Base-by-base conservation (phyloP, 805 yeast genomes). In the Kazachstania martiniae region DNA sequence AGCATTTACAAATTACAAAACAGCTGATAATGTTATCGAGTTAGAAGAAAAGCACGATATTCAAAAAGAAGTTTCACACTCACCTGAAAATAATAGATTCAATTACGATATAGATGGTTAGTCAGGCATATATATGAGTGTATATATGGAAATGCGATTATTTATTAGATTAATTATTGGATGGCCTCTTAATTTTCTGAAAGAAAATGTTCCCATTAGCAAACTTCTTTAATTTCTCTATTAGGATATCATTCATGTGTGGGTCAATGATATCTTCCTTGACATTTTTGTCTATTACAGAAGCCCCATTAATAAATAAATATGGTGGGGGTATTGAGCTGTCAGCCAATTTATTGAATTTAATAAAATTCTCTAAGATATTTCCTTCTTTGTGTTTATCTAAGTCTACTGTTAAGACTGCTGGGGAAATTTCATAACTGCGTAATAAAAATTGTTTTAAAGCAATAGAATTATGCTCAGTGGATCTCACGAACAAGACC, bases 311-410 rank as follows among this genome's bases (percentile, higher is more conserved):
- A 18, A 50, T 35, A 19, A 48, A 47, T 18, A 50, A 30, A 25
- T 41, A 47, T 4, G 56, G 53, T 3, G 40, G 34, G 10, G 6
- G 15, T 26, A 4, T 12, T 9, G 21, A 19, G 9, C 7, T 7
- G 9, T 7, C 9, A 19, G 9, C 9, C 13, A 28, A 15, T 15
- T 21, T 28, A 4, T 13, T 13, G n/a, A 18, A 10, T 29, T 29
- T 28, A 35, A 85, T 66, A 53, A 76, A 77, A 14, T 63, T 68
- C 56, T 85, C 94, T 38, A 86, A 65, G 42, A 68, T 77, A 3
- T 59, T 52, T 1, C 95, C 95, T 49, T 80, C 66, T 25, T 66
- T 63, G 53, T 84, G 91, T 46, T 65, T 66, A 53, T 86, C 94
- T 31, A 85, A 63, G 50, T 85, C 95, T 12, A 85, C 83, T 33